Conservation (phyloP, 352 stramenopile genomes). For the Pythium folliculosum region DNA sequence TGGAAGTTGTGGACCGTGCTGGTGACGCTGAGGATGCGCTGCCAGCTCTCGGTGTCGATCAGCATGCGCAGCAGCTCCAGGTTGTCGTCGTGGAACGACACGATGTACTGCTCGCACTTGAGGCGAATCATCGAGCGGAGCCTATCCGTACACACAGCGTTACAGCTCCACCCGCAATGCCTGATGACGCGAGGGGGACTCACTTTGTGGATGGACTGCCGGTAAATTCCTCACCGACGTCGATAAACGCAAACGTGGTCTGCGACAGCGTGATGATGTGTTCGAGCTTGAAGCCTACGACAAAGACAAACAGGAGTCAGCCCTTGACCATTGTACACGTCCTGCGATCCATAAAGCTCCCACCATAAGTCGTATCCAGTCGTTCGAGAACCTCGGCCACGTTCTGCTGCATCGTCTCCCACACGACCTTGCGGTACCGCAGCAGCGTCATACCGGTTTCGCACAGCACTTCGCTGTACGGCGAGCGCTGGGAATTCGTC, state of each 20-base stretch:
- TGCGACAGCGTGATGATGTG: slow-evolving; percentile 85
- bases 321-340: background rate
- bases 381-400: slow-evolving; percentile 72
- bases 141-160: slow-evolving; percentile 23
- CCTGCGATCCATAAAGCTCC: background rate
- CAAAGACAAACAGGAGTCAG: background rate
- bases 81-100: slow-evolving; percentile 81
- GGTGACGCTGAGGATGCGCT: slow-evolving; percentile 58
- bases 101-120: slow-evolving; percentile 85
- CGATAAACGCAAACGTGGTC: slow-evolving; percentile 70
- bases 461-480: slow-evolving; percentile 70
- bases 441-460: slow-evolving; percentile 79
- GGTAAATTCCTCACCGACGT: slow-evolving; percentile 87
- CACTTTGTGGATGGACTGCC: slow-evolving; percentile 69
- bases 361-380: slow-evolving; percentile 74
- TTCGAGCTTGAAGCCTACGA: slow-evolving; percentile 82
- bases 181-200: slow-evolving; percentile 10
- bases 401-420: slow-evolving; percentile 86
- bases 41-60: slow-evolving; percentile 84
- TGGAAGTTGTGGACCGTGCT: slow-evolving; percentile 47
- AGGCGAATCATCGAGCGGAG: slow-evolving; percentile 64
- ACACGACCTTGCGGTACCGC: slow-evolving; percentile 84
- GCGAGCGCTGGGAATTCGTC: slow-evolving; percentile 30
- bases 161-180: too few species aligned
- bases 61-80: slow-evolving; percentile 83